Evolutionary conservation across 2,329 filamentous ascomycete species (phyloP).

Genomic region (Pyricularia pennisetigena): DNA sequence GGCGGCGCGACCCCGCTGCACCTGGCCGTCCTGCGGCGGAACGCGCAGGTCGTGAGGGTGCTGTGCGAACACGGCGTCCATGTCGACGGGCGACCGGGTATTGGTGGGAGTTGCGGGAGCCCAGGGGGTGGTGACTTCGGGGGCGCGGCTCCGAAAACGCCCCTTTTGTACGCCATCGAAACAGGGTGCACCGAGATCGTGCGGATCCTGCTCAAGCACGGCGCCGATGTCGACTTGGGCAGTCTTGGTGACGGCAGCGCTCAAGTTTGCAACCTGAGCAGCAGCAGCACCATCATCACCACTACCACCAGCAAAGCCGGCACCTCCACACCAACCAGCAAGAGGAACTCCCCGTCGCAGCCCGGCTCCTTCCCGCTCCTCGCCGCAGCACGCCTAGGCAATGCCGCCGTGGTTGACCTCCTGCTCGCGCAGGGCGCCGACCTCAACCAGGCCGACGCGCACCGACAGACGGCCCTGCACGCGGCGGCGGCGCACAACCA

Average conservation of each 20-base stretch:
- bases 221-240: constrained; percentile 8
- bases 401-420: constrained; percentile 19
- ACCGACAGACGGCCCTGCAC: constrained; percentile 15
- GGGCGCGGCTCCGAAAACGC: constrained; percentile 5
- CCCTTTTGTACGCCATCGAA: constrained; percentile 14
- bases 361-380: constrained; percentile 14
- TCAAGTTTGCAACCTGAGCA: background rate
- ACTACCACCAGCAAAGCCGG: background rate
- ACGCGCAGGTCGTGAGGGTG: constrained; percentile 10
- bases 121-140: background rate
- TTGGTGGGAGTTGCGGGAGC: background rate
- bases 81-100: constrained; percentile 9
- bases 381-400: constrained; percentile 36
- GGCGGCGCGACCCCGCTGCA: constrained; percentile 13
- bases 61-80: constrained; percentile 14
- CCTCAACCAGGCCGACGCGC: constrained; percentile 7
- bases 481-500: constrained; percentile 14
- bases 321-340: background rate
- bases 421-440: constrained; percentile 12
- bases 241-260: background rate
- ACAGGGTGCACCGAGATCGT: constrained; percentile 15
- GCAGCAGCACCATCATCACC: too few relatives aligned
- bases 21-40: constrained; percentile 13
- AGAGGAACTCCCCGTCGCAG: constrained; percentile 4
- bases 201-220: constrained; percentile 10